Base-by-base conservation (phyloP, 305 asterid genomes). In the Fraxinus dipetala region DNA sequence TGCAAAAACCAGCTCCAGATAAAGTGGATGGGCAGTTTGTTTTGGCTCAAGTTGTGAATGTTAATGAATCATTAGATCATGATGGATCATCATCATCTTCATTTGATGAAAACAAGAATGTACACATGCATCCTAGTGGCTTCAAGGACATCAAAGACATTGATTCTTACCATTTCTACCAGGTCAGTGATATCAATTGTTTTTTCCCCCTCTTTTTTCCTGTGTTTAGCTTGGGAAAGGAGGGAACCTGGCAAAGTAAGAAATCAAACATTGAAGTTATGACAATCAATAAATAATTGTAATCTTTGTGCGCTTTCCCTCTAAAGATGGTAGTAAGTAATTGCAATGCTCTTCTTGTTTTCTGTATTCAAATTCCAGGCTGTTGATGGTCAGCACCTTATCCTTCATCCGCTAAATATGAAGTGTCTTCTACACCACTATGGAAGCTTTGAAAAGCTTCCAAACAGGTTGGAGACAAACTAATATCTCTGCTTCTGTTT, bases 381-480 rank as follows among this genome's bases (percentile, higher is more conserved):
- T 48, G 83, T 86, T 85, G 99, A 96, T 69, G 99, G 99, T 83
- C 99, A 96, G 86, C 94, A 92, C 87, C 86, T 96, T 82, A 89
- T 96, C 83, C 92, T 96, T 80, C 97, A 93, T 85, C 93, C 99
- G n/a, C 81, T 96, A 83, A 93, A 87, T 88, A 92, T 96, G 99
- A 96, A 90, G 89, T 96, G 99, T 82, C 95, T 96, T 85, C 88
- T 94, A 82, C 96, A 92, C 87, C 92, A 93, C 86, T 94, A 93
- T 67, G 97, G 98, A 79, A 91, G 85, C 87, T 90, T 78, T 85
- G 97, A 90, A 83, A 86, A 84, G 82, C 95, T 96, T 84, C 99
- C 99, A 69, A 88, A 89, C 90, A 93, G 98, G 98, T 94, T 67
- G 74, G 74, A 67, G 38, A 28, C 20, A 28, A 67, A 22, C 9